Base-by-base conservation (phyloP, 768 basidiomycete species). In the Suillus sp. region DNA sequence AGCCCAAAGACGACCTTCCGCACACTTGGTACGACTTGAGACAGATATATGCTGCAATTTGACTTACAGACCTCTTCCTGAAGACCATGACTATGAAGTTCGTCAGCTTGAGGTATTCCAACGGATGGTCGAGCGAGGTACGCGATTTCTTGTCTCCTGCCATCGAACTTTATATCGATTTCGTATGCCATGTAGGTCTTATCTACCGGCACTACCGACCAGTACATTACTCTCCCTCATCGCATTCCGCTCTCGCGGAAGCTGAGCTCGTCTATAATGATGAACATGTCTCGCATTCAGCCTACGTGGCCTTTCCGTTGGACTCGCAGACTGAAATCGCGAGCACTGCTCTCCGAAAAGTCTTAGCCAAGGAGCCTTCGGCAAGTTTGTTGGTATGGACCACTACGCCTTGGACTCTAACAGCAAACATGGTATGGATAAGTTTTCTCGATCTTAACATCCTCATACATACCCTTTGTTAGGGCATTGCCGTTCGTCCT, bases 371-470 rank as follows among this genome's bases (percentile, higher is more conserved):
- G 67, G 20, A 69, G 56, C 72, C 55, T 57, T 57, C 75, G 2
- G 75, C 89, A 13, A 81, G 82, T 34, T 68, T 97, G 11, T 78
- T 95, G 20, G 91, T 96, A 4, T 99, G 96, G 96, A 99, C 96
- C 2, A 99, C 96, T 4, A 99, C 96, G 0, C 93, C 96, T 1
- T 99, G 96, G 96, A 99, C 94, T 4, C 78, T 99, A 54, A 94
- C 92, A 6, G 93, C 94, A 1, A 99, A 99, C 71, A 94, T 95
- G 91, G 95, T 95, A 67, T 47, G 83, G 50, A 14, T 64, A 8
- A 27, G 20, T 66, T 62, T 22, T 51, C 22, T 30, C n/a, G 7
- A 18, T 63, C 43, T 43, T 48, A 48, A 37, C 10, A 40, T 7
- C 25, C 25, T 57, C 25, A 57, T 10, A 40, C 47, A 35, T n/a